These are phyloP conservation scores for Angomonas deanei DNA, from an alignment of 208 protist species.

Conservation along the genomic window DNA sequence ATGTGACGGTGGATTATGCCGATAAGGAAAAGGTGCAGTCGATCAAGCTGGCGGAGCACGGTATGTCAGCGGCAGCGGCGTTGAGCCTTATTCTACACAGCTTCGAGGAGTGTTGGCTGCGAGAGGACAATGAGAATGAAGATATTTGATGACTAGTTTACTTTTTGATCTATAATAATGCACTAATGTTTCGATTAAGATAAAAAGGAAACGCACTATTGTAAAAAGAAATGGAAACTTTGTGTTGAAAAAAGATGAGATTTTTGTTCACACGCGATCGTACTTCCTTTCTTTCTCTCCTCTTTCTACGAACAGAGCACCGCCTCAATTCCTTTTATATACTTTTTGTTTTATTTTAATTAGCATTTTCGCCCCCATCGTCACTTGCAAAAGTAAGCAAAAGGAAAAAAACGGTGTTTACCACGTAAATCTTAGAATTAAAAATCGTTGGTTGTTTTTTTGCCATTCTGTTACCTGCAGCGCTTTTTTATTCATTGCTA, in stretches of 20 bases:
- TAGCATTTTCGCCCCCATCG: no score
- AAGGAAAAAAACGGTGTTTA: no score
- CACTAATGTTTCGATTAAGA: neutral
- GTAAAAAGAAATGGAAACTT: neutral
- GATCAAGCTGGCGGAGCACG: conserved; percentile 63
- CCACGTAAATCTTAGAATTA: no score
- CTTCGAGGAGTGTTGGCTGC: conserved; percentile 84
- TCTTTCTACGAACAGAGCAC: no score
- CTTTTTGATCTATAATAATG: neutral
- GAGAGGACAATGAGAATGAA: conserved; percentile 64
- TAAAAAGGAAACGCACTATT: neutral
- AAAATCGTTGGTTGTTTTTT: no score
- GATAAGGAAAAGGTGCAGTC: conserved; percentile 46
- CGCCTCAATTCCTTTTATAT: no score
- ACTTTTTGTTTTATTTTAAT: no score
- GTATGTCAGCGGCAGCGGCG: conserved; percentile 81
- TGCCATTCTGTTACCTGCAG: neutral
- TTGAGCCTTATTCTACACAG: conserved; percentile 62
- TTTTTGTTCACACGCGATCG: neutral
- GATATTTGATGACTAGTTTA: conserved; percentile 12
- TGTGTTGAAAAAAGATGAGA: neutral
- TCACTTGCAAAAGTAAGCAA: no score
- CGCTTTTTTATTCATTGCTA: neutral
- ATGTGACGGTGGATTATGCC: conserved; percentile 71
- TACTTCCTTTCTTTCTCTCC: neutral